Base-by-base conservation (phyloP, 768 basidiomycete genomes). In the Russula compacta region DNA sequence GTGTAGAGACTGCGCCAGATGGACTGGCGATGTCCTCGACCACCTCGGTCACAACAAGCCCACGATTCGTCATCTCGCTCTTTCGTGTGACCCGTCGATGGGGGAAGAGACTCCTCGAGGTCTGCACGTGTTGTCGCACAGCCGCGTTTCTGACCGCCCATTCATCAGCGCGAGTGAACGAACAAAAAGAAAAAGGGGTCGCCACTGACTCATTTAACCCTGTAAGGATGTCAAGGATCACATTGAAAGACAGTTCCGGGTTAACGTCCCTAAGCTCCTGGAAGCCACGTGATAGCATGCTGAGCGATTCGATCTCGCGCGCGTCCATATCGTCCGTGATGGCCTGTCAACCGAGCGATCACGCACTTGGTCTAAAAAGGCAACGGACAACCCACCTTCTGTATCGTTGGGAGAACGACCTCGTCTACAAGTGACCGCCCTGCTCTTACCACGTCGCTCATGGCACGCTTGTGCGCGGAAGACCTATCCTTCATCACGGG, bases 261-360 rank as follows among this genome's bases (percentile, higher is more conserved):
- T 95, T 94, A 21, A 83, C 81, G 17, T 86, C 84, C 60, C 85
- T 85, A 19, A 99, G 78, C 68, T 95, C 93, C 40, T 83, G 74
- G 72, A 98, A 98, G 1, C 95, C 97, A 63, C 92, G 80, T 47
- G 88, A 83, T 24, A 99, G 80, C 84, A 92, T 90, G 73, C 87
- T 89, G 43, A 98, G 73, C 12, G 92, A 87, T 71, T 95, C 92
- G 1, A 93, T 87, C 67, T 94, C 89, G 51, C 83, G 79, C 40
- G 92, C 91, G 65, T 89, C 89, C 85, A 92, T 92, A 68, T 92
- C 91, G 63, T 91, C 89, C 24, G 78, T 78, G 53, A 84, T 89
- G 35, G 83, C 78, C 89, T 91, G 29, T 47, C 21, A 47, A 14
- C 24, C 46, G 24, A 50, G 21, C 57, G 17, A 36, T 4, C 17